Evolutionary conservation across 768 basidiomycete genomes (phyloP).

Genomic region (Hortiboletus campestris): DNA sequence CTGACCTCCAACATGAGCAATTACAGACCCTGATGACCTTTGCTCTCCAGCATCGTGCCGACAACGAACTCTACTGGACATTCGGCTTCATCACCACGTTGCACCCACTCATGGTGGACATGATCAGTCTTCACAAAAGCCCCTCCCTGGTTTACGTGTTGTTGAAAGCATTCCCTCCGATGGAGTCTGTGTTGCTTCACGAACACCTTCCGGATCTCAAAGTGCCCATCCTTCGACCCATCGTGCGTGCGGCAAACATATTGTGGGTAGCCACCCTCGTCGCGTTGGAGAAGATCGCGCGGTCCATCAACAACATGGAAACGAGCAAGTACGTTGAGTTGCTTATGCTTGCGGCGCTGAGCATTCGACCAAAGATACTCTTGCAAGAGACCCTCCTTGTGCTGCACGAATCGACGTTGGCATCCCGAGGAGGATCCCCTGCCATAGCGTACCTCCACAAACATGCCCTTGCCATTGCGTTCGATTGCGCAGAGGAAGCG

Average conservation of each 20-base stretch:
- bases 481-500: constrained; percentile 67
- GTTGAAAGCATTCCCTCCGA: constrained; percentile 47
- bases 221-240: constrained; percentile 40
- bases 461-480: constrained; percentile 54
- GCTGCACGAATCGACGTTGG: constrained; percentile 47
- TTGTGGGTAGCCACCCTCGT: constrained; percentile 56
- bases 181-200: constrained; percentile 34
- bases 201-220: constrained; percentile 29
- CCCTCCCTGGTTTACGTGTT: constrained; percentile 56
- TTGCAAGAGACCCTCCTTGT: constrained; percentile 62
- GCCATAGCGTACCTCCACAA: constrained; percentile 48
- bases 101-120: constrained; percentile 29
- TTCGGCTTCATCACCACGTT: constrained; percentile 41
- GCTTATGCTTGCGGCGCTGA: constrained; percentile 50
- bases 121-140: constrained; percentile 43
- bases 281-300: constrained; percentile 53
- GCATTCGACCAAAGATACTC: constrained; percentile 49
- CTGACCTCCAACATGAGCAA: constrained; percentile 23
- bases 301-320: constrained; percentile 41
- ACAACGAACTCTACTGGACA: constrained; percentile 52
- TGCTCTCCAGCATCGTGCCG: constrained; percentile 47
- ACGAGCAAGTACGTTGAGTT: constrained; percentile 49
- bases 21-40: constrained; percentile 17
- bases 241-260: constrained; percentile 55
- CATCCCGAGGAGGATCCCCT: constrained; percentile 20